Evolutionary conservation across 148 eudicot genomes (phyloP), one percentile per base, ranked within the genome.

Genomic region (Silene conica): DNA sequence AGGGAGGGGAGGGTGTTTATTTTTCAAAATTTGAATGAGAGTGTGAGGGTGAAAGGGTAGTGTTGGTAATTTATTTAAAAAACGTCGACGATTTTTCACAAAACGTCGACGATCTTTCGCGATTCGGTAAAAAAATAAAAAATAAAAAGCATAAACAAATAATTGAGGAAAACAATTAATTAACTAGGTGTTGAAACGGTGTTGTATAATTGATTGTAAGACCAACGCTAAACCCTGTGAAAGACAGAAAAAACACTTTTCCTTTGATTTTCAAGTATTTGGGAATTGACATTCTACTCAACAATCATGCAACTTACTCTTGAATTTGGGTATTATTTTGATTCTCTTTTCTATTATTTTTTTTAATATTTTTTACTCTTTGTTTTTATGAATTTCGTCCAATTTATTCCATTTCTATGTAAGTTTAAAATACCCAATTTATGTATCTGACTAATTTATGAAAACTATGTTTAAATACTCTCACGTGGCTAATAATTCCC

Each of bases 231-330:
- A 79, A 71, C 82, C 78, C 82, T 70, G 71, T 56, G 56, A 71
- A 25, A 46, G 55, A 57, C 15, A 58, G 23, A 43, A 23, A 2
- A 18, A 2, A 38, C 14, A 11, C 15, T 23, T 14, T 41, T 70
- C 38, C 16, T 63, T 12, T 38, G 13, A 45, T 38, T 52, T 69
- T 38, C 71, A 43, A 8, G 28, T 46, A 8, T 58, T 67, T 73
- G 23, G 41, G n/a, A n/a, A n/a, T n/a, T n/a, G n/a, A n/a, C 68
- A 46, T 41, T 43, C 71, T 10, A 61, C 0, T 54, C 56, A 57
- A n/a, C 4, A 73, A 70, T 76, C 82, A 91, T 91, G 97, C 84
- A 85, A 73, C 84, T 91, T 57, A 91, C 90, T 58, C 91, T 91
- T 76, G 93, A 91, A 87, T 91, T 91, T 80, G 93, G 97, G 97